A percentile compares a stretch with the other conserved stretches of the same genome.
These are phyloP conservation scores for Pseudocercospora fuligena DNA, from an alignment of 2,329 filamentous ascomycete genomes.

Conservation along the genomic window DNA sequence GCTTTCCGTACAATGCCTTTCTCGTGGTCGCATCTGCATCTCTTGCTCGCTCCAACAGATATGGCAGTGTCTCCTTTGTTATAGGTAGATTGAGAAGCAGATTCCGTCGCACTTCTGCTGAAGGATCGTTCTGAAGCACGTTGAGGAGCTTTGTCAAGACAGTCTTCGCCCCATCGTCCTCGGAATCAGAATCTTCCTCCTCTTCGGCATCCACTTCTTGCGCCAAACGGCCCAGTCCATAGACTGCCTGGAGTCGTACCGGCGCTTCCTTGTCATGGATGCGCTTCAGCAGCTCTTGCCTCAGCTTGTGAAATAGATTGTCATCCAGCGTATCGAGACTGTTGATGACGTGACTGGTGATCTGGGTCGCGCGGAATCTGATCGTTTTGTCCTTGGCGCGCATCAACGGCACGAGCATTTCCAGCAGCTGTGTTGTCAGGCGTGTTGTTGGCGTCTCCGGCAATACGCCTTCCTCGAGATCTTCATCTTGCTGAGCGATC, in stretches of 20 bases:
- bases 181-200: conserved; percentile 70
- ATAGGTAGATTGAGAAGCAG: conserved; percentile 90
- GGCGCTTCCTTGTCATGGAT: conserved; percentile 93
- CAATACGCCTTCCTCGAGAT: conserved; percentile 65
- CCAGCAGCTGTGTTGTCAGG: conserved; percentile 75
- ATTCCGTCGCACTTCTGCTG: conserved; percentile 87
- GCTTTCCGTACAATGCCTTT: conserved; percentile 81
- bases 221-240: conserved; percentile 84
- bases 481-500: conserved; percentile 54
- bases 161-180: conserved; percentile 66
- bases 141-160: conserved; percentile 83
- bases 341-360: conserved; percentile 89
- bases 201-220: conserved; percentile 70
- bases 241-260: conserved; percentile 87
- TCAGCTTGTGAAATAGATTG: conserved; percentile 81
- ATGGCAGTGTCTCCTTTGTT: conserved; percentile 78
- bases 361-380: conserved; percentile 85
- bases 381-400: conserved; percentile 90
- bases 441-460: conserved; percentile 84
- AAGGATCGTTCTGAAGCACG: conserved; percentile 90
- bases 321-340: conserved; percentile 91
- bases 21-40: conserved; percentile 86
- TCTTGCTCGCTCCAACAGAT: conserved; percentile 85
- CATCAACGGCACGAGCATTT: conserved; percentile 74
- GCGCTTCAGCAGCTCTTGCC: conserved; percentile 78